phyloP scores from a whole-genome alignment of 352 stramenopile genomes.

The Phytopythium delawarense region DNA sequence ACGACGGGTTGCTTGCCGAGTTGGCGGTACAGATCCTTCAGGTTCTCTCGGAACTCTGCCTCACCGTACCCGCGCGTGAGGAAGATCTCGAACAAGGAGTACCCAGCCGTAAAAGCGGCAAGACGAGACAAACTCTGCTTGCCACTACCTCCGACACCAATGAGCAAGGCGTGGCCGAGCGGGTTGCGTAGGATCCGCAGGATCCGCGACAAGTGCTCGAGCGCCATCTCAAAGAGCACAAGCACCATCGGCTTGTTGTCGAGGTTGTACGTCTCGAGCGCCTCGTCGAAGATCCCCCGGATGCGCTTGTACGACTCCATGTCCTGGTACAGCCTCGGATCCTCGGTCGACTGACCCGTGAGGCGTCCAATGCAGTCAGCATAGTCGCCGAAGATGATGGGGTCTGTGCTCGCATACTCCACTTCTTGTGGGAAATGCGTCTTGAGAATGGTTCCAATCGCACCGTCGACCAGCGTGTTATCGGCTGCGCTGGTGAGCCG shows the following conservation, averaged over 20 bases:
- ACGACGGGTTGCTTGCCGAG: conserved; percentile 87
- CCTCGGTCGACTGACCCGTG: conserved; percentile 57
- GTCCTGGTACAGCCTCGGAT: conserved; percentile 92
- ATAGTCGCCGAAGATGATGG: conserved; percentile 93
- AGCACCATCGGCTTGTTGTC: conserved; percentile 95
- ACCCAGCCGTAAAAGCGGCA: conserved; percentile 90
- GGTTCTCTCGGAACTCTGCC: conserved; percentile 91
- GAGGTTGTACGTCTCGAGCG: conserved; percentile 93
- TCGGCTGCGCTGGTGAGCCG: conserved; percentile 88
- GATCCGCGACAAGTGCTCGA: conserved; percentile 92
- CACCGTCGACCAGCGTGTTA: conserved; percentile 68
- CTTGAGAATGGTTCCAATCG: conserved; percentile 75
- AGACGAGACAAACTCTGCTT: conserved; percentile 93
- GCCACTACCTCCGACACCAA: conserved; percentile 92
- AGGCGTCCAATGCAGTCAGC: conserved; percentile 77
- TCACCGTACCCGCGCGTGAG: conserved; percentile 92
- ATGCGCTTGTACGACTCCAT: conserved; percentile 91
- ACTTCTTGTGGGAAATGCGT: conserved; percentile 61
- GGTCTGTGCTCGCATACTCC: conserved; percentile 70
- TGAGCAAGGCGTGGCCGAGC: conserved; percentile 90
- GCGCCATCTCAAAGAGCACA: conserved; percentile 95
- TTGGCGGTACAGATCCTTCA: conserved; percentile 92
- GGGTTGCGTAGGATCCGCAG: conserved; percentile 92
- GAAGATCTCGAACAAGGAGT: conserved; percentile 94
- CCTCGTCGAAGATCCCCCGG: conserved; percentile 90